These are phyloP conservation scores for Aspergillus fructus DNA, from an alignment of 2,329 filamentous ascomycete genomes.

Conservation along the genomic window DNA sequence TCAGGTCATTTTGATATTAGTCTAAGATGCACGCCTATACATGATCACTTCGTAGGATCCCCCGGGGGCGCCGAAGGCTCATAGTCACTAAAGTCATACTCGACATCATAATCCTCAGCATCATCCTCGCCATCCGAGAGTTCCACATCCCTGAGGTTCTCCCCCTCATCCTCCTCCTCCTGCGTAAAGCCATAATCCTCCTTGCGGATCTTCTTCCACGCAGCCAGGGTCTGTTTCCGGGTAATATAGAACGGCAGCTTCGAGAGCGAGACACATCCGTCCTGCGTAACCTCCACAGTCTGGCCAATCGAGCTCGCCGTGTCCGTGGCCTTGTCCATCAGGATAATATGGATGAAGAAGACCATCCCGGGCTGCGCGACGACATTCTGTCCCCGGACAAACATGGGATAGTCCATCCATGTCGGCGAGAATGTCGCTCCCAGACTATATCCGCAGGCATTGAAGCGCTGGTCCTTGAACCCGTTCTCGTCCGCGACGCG, in stretches of 20 bases:
- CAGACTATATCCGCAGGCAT: conserved; percentile 30
- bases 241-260: conserved; percentile 35
- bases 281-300: conserved; percentile 27
- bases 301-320: conserved; percentile 35
- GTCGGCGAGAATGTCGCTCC: conserved; percentile 29
- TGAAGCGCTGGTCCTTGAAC: conserved; percentile 31
- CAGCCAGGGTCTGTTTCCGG: conserved; percentile 32
- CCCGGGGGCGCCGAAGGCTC: conserved; percentile 16
- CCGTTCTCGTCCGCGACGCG: conserved; percentile 33
- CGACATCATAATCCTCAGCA: conserved; percentile 34
- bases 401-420: conserved; percentile 24
- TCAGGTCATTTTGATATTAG: too few relatives aligned
- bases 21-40: too few relatives aligned
- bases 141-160: conserved; percentile 34
- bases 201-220: conserved; percentile 35
- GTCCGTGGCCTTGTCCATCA: conserved; percentile 36
- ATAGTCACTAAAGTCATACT: conserved; percentile 37
- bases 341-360: conserved; percentile 37
- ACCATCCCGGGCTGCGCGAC: conserved; percentile 31
- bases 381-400: conserved; percentile 20
- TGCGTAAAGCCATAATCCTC: conserved; percentile 34
- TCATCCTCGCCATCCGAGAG: conserved; percentile 33
- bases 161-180: conserved; percentile 33
- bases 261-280: conserved; percentile 31
- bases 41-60: background rate